These are phyloP conservation scores for Cryoendolithus antarcticus DNA, from an alignment of 2,329 filamentous ascomycete genomes.

Conservation along the genomic window DNA sequence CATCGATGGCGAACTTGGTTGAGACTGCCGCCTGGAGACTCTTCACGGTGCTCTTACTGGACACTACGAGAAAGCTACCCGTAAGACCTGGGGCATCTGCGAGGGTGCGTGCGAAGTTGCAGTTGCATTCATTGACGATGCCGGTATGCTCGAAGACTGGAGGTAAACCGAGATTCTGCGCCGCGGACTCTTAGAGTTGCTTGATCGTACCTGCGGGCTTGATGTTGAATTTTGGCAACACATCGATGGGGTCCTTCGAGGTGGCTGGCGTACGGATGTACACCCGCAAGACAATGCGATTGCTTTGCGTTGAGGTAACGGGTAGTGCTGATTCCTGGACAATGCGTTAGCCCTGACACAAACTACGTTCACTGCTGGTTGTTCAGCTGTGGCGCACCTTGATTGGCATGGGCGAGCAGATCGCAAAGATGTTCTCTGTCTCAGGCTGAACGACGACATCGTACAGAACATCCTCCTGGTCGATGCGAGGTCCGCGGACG, in stretches of 20 bases:
- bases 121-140: slow-evolving; percentile 17
- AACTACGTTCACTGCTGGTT: too few relatives aligned
- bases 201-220: slow-evolving; percentile 10
- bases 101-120: slow-evolving; percentile 15
- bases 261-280: slow-evolving; percentile 16
- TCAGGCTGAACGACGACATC: slow-evolving; percentile 14
- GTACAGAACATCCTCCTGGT: slow-evolving; percentile 16
- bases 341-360: too few relatives aligned
- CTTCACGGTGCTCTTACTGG: slow-evolving; percentile 13
- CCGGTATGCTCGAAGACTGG: slow-evolving; percentile 3
- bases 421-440: slow-evolving; percentile 17
- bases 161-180: slow-evolving; percentile 13
- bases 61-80: slow-evolving; percentile 16
- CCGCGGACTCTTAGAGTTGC: slow-evolving; percentile 15
- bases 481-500: slow-evolving; percentile 16
- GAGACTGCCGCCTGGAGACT: slow-evolving; percentile 3
- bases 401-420: too few relatives aligned
- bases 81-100: slow-evolving; percentile 8
- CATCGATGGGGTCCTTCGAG: slow-evolving; percentile 8
- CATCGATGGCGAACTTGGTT: slow-evolving; percentile 5
- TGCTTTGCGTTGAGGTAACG: too few relatives aligned
- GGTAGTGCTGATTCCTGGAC: too few relatives aligned
- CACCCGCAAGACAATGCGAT: too few relatives aligned
- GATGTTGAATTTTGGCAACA: slow-evolving; percentile 9
- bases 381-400: too few relatives aligned